Conservation (phyloP, 345 rosid species). For the Arabidopsis thaliana region DNA sequence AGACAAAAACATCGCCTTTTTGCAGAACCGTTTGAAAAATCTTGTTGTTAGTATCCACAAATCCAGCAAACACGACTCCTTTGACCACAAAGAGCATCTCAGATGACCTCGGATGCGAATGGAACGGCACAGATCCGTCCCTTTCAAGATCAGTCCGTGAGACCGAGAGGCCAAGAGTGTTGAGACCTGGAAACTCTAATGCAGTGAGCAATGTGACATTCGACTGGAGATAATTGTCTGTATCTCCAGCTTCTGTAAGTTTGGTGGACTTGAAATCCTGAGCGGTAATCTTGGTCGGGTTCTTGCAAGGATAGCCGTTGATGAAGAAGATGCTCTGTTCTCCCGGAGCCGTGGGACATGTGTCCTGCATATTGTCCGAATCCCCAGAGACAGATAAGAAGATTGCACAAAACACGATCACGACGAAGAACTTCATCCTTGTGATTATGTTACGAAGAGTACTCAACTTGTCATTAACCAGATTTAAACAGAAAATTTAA, state of each 20-base stretch:
- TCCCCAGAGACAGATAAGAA: conserved; percentile 49
- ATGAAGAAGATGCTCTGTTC: conserved; percentile 50
- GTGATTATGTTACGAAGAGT: conserved; percentile 17
- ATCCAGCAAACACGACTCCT: conserved; percentile 73
- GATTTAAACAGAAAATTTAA: not conserved
- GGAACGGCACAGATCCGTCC: conserved; percentile 65
- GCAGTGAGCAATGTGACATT: conserved; percentile 59
- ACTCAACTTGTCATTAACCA: not conserved
- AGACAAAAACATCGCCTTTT: conserved; percentile 71
- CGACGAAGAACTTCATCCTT: conserved; percentile 46
- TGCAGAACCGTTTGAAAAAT: conserved; percentile 55
- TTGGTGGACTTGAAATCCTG: conserved; percentile 72
- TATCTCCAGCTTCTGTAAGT: conserved; percentile 59
- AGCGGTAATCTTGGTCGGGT: conserved; percentile 50
- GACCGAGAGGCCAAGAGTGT: conserved; percentile 78
- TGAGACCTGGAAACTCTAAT: conserved; percentile 74
- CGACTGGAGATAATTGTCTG: conserved; percentile 58
- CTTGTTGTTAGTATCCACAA: conserved; percentile 58
- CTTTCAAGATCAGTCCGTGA: conserved; percentile 71
- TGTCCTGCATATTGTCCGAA: conserved; percentile 61
- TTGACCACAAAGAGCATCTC: conserved; percentile 63
- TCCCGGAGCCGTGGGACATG: conserved; percentile 62
- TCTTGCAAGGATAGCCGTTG: conserved; percentile 84
- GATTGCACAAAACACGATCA: conserved; percentile 37
- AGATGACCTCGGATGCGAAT: conserved; percentile 80